These are phyloP conservation scores for Tetrapisispora taiwanensis DNA, from an alignment of 805 yeast species.

Conservation along the genomic window DNA sequence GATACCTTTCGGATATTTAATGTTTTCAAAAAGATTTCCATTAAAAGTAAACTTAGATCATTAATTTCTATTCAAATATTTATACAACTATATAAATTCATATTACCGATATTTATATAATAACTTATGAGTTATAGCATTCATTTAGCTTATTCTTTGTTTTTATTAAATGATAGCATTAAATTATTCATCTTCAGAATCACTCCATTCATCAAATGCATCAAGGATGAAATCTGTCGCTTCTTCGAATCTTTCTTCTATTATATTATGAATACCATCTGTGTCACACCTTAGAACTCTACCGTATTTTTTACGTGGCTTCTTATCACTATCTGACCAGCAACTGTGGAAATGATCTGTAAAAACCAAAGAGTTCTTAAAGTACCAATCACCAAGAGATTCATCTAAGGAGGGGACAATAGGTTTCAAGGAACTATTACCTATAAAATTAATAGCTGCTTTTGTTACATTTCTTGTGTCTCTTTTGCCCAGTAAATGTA, in stretches of 20 bases:
- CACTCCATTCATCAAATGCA: conserved; percentile 59
- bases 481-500: conserved; percentile 80
- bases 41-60: not conserved
- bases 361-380: conserved; percentile 72
- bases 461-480: conserved; percentile 53
- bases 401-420: conserved; percentile 85
- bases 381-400: conserved; percentile 84
- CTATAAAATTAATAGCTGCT: conserved; percentile 62
- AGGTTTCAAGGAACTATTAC: conserved; percentile 59
- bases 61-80: not conserved
- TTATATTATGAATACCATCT: conserved; percentile 66
- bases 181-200: conserved; percentile 21
- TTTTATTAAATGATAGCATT: not conserved
- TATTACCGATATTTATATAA: not conserved
- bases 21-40: too few relatives aligned
- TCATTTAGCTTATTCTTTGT: not conserved
- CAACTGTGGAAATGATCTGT: conserved; percentile 66
- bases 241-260: conserved; percentile 76
- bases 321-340: conserved; percentile 62
- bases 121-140: not conserved
- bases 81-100: not conserved
- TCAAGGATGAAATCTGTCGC: conserved; percentile 76
- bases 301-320: conserved; percentile 86
- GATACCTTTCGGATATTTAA: too few relatives aligned
- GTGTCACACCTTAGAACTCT: conserved; percentile 65